These are phyloP conservation scores for Laguncularia racemosa DNA, from an alignment of 345 rosid species.

Conservation along the genomic window DNA sequence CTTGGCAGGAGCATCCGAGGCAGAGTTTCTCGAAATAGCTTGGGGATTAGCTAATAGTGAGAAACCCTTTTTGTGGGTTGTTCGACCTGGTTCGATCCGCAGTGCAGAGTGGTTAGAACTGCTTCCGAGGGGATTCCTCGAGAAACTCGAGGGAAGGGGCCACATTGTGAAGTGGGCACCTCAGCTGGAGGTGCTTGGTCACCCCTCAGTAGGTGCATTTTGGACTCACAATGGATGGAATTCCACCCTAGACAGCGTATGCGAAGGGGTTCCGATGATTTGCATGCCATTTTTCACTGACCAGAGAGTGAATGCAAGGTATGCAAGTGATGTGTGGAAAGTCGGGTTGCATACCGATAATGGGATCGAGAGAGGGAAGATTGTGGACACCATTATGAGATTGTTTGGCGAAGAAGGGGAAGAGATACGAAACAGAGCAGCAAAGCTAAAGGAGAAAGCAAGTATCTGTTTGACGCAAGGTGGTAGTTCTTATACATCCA, in stretches of 20 bases:
- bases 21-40: constrained; percentile 41
- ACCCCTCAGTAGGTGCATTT: constrained; percentile 46
- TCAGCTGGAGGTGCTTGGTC: constrained; percentile 49
- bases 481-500: constrained; percentile 30
- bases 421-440: constrained; percentile 24
- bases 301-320: constrained; percentile 47
- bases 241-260: constrained; percentile 53
- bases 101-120: constrained; percentile 26
- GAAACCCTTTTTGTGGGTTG: constrained; percentile 60
- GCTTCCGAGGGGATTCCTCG: constrained; percentile 36
- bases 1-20: constrained; percentile 25
- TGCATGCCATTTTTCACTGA: constrained; percentile 61
- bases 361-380: constrained; percentile 26
- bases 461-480: constrained; percentile 21
- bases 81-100: constrained; percentile 32
- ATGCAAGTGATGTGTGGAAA: constrained; percentile 39
- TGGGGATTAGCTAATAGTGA: constrained; percentile 41
- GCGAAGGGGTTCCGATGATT: constrained; percentile 70
- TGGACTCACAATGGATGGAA: constrained; percentile 78
- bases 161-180: constrained; percentile 64
- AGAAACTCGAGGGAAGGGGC: constrained; percentile 30
- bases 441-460: constrained; percentile 26
- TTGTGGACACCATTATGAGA: constrained; percentile 27
- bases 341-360: constrained; percentile 40
- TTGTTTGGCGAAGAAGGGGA: constrained; percentile 30